phyloP scores from a whole-genome alignment of 2,329 filamentous ascomycete genomes.

The Capronia epimyces region DNA sequence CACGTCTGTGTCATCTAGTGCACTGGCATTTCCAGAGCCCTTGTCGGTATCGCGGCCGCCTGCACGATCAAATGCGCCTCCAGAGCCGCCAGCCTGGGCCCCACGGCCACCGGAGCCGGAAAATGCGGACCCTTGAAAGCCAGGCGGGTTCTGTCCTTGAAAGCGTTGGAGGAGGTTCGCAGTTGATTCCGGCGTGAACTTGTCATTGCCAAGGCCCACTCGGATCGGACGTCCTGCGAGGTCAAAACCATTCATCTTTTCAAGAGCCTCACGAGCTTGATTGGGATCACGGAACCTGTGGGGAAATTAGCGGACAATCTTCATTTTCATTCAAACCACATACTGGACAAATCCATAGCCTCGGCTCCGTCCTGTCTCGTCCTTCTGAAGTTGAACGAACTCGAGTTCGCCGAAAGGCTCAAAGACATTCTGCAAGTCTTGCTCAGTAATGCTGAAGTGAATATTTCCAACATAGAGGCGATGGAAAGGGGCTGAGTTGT shows the following conservation, averaged over 20 bases:
- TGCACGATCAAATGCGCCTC: conserved; percentile 78
- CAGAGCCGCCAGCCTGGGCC: conserved; percentile 66
- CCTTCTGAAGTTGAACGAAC: conserved; percentile 95
- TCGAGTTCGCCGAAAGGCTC: conserved; percentile 96
- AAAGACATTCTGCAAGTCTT: conserved; percentile 92
- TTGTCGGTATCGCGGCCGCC: conserved; percentile 86
- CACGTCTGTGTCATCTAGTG: conserved; percentile 94
- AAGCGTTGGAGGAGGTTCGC: conserved; percentile 88
- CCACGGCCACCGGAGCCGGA: conserved; percentile 85
- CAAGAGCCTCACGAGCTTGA: conserved; percentile 86
- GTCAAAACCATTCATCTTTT: conserved; percentile 99
- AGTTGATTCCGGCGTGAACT: conserved; percentile 97
- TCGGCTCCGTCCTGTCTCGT: conserved; percentile 81
- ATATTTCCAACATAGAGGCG: conserved; percentile 98
- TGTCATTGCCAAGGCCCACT: conserved; percentile 99
- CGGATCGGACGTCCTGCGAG: conserved; percentile 94
- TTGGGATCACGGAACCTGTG: conserved; percentile 78
- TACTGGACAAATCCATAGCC: conserved; percentile 99
- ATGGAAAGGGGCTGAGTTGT: conserved; percentile 89
- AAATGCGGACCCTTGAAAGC: conserved; percentile 84
- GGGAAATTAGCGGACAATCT: conserved; percentile 27
- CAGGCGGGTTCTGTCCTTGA: conserved; percentile 61
- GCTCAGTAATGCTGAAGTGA: conserved; percentile 97
- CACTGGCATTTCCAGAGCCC: conserved; percentile 78
- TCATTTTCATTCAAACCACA: conserved; percentile 39